Conservation (phyloP, 2,329 filamentous ascomycete genomes). For the Sporothrix euskadiensis region DNA sequence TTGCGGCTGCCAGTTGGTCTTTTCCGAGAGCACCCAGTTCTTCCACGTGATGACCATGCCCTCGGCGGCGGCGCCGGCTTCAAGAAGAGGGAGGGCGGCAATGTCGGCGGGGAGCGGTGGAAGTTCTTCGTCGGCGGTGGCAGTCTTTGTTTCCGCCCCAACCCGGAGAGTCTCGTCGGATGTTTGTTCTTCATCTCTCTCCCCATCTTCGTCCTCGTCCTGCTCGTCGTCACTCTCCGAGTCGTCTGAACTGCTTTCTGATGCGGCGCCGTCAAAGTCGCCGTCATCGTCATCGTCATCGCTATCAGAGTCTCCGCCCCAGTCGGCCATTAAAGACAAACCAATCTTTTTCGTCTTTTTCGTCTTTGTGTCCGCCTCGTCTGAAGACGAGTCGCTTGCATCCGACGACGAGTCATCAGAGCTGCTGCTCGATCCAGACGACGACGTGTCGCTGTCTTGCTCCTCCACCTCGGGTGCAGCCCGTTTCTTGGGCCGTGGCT, state of each 20-base stretch:
- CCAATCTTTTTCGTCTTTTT: neutral
- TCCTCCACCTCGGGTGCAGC: neutral
- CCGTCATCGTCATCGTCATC: neutral
- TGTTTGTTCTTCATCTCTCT: neutral
- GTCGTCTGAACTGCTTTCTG: neutral
- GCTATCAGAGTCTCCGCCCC: neutral
- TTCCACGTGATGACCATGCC: constrained; percentile 72
- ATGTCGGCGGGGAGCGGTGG: constrained; percentile 62
- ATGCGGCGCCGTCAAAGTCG: neutral
- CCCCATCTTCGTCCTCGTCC: neutral
- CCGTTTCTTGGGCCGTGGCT: constrained; percentile 22
- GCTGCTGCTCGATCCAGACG: neutral
- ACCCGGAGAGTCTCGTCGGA: neutral
- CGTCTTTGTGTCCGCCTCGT: no score
- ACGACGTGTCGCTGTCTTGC: neutral
- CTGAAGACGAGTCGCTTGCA: neutral
- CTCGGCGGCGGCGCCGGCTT: constrained; percentile 48
- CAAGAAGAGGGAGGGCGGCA: constrained; percentile 53
- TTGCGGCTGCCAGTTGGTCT: constrained; percentile 66
- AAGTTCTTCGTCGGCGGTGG: constrained; percentile 55
- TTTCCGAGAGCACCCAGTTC: constrained; percentile 60
- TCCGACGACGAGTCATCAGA: neutral
- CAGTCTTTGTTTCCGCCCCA: neutral
- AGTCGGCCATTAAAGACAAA: no score
- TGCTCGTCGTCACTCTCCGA: neutral